A percentile compares a stretch with the other conserved stretches of the same genome.
Evolutionary conservation across 345 rosid genomes (phyloP).

Genomic region (Camelina hispida): DNA sequence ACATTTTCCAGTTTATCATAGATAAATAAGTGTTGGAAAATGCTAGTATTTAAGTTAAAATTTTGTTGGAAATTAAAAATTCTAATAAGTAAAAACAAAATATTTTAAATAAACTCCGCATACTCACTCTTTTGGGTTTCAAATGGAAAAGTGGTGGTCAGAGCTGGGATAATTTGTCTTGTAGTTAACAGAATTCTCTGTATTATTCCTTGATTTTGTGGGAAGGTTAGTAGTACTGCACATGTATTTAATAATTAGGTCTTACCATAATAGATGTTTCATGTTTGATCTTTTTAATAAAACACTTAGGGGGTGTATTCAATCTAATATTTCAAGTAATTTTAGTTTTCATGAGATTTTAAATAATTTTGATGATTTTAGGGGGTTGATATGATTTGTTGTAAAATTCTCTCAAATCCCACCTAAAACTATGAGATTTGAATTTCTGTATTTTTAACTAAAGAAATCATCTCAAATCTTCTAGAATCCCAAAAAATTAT

Average conservation of each 20-base stretch:
- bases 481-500: too few species aligned
- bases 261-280: not conserved
- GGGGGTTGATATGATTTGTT: too few species aligned
- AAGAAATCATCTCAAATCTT: too few species aligned
- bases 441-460: too few species aligned
- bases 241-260: slow-evolving; percentile 20
- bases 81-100: not conserved
- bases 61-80: not conserved
- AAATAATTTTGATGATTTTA: too few species aligned
- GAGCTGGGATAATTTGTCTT: slow-evolving; percentile 34
- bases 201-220: slow-evolving; percentile 19
- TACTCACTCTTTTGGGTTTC: slow-evolving; percentile 11
- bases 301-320: too few species aligned
- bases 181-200: slow-evolving; percentile 19
- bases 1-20: not conserved
- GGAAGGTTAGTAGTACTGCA: slow-evolving; percentile 10
- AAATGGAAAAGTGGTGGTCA: slow-evolving; percentile 21
- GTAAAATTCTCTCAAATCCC: too few species aligned
- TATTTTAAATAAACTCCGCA: not conserved
- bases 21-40: not conserved
- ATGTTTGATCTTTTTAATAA: not conserved
- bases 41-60: not conserved
- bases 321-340: too few species aligned
- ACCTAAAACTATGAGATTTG: too few species aligned
- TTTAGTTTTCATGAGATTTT: too few species aligned